Conservation (phyloP, 2,329 filamentous ascomycete species). For the Exophiala bonariae region DNA sequence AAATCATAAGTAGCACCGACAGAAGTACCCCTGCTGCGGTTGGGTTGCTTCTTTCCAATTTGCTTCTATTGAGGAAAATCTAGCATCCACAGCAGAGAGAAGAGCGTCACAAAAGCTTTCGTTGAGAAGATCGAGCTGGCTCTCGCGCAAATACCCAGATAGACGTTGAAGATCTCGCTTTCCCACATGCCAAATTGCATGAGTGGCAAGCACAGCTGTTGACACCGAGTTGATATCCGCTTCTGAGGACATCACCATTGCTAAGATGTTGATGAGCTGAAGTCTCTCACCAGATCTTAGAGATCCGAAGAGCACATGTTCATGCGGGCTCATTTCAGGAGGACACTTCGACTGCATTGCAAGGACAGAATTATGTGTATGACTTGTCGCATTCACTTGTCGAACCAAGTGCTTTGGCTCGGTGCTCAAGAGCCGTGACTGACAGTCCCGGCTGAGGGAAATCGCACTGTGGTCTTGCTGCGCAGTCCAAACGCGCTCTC, state of each 20-base stretch:
- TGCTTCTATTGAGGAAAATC: constrained; percentile 39
- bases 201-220: constrained; percentile 49
- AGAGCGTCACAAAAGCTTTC: constrained; percentile 31
- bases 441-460: constrained; percentile 15
- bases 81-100: constrained; percentile 33
- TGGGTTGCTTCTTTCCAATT: constrained; percentile 53
- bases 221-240: constrained; percentile 55
- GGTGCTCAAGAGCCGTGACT: not conserved
- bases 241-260: constrained; percentile 48
- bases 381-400: constrained; percentile 16
- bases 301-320: constrained; percentile 55
- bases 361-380: constrained; percentile 53
- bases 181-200: constrained; percentile 53
- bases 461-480: constrained; percentile 17
- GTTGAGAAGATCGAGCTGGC: constrained; percentile 30
- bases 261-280: constrained; percentile 59
- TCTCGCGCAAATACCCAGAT: constrained; percentile 18
- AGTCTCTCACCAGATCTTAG: constrained; percentile 50
- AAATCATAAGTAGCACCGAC: constrained; percentile 42
- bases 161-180: constrained; percentile 20
- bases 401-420: not conserved
- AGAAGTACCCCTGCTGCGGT: constrained; percentile 42
- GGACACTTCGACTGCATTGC: constrained; percentile 53
- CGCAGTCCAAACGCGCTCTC: constrained; percentile 16
- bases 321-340: constrained; percentile 47